Evolutionary conservation across 345 rosid species (phyloP), one percentile per base, ranked within the genome.

Genomic region (Brassica incana): DNA sequence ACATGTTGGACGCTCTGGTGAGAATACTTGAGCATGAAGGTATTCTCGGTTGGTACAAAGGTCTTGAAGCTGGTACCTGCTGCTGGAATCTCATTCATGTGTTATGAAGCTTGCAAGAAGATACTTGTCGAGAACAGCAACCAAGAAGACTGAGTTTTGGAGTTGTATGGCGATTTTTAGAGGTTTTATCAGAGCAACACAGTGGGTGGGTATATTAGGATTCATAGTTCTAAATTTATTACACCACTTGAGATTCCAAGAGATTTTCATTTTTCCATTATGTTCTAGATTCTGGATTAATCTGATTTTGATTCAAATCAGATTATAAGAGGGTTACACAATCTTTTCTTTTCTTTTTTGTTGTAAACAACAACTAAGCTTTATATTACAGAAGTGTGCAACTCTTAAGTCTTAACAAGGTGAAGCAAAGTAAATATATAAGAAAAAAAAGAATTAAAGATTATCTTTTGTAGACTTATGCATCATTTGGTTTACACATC

Each of bases 41-140:
- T 62, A 65, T 95, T 30, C 87, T 65, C 0, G 98, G 99, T 73
- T 81, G 94, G 72, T 95, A 92, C 77, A 91, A 87, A 80, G 99
- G 99, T 45, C 78, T 95, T 92, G 92, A 92, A 95, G 85, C 74
- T 95, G 88, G 97, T 95, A 27, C 97, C 97, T 35, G 98, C 99
- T 54, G 99, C 98, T 54, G 99, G 99, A 71, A 93, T 95, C 83
- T 93, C 99, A 7, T 95, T 95, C 82, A 93, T 95, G 99, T 95
- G 98, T 81, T 95, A 93, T 78, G 98, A 95, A 82, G 98, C 98
- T 25, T 89, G 94, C 85, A 95, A 93, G 83, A 86, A 86, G 88
- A 88, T 93, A 75, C 86, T 93, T 6, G 85, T 96, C 4, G 98
- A 90, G 80, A 77, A 87, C 16, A 79, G 84, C 18, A 84, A 84